Evolutionary conservation across 1,284 basidiomycete species (phyloP).

Genomic region (Anthracocystis setariae): DNA sequence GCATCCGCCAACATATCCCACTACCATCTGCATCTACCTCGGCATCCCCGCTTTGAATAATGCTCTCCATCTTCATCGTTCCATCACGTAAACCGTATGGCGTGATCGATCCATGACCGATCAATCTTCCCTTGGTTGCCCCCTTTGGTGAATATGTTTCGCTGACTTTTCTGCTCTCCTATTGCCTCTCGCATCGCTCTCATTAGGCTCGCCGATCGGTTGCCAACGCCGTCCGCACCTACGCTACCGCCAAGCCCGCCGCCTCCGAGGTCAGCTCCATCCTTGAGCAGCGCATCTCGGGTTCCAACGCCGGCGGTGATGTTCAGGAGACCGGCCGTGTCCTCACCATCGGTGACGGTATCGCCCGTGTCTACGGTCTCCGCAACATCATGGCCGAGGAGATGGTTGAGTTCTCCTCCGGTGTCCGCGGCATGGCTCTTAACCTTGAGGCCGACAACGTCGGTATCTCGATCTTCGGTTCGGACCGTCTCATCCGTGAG

Average conservation of each 20-base stretch:
- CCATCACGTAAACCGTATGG: neutral
- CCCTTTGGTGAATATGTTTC: neutral
- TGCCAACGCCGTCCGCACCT: conserved; percentile 71
- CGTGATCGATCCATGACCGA: neutral
- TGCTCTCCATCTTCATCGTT: too few relatives aligned
- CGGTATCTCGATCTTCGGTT: conserved; percentile 99
- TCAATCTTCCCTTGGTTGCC: neutral
- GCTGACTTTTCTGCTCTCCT: conserved; percentile 11
- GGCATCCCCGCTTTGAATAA: too few relatives aligned
- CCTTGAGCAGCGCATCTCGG: conserved; percentile 97
- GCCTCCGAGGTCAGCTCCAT: conserved; percentile 99
- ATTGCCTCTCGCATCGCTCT: neutral
- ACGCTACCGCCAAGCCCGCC: conserved; percentile 98
- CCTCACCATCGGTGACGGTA: conserved; percentile 99
- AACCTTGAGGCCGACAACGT: conserved; percentile 99
- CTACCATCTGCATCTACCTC: too few relatives aligned
- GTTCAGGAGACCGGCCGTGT: conserved; percentile 99
- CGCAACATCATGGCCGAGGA: conserved; percentile 90
- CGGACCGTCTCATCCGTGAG: conserved; percentile 99
- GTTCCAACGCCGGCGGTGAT: conserved; percentile 86
- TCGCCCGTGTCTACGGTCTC: conserved; percentile 94
- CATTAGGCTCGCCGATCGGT: conserved; percentile 73
- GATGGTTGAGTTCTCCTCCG: conserved; percentile 99
- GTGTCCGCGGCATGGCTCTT: conserved; percentile 89
- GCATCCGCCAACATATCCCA: too few relatives aligned